These are phyloP conservation scores for Chrysosphaeria jannelii DNA, from an alignment of 2,329 filamentous ascomycete species.

Conservation along the genomic window DNA sequence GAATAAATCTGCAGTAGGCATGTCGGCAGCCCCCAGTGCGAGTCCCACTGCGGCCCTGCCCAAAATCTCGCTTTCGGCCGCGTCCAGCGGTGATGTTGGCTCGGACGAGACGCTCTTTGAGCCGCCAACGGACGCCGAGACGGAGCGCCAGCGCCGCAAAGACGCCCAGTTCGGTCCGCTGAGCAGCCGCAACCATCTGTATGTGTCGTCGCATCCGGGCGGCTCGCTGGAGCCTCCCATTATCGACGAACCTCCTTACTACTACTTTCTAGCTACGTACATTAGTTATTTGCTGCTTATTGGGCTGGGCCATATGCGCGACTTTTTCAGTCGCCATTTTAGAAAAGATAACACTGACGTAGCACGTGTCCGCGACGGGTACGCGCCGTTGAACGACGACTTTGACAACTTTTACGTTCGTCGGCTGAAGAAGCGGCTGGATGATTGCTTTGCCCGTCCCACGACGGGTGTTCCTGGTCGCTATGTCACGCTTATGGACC, in stretches of 20 bases:
- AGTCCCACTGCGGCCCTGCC: constrained; percentile 50
- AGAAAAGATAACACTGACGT: constrained; percentile 54
- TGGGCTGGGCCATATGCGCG: constrained; percentile 75
- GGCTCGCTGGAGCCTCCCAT: constrained; percentile 53
- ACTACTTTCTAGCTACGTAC: constrained; percentile 90
- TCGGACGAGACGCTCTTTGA: constrained; percentile 59
- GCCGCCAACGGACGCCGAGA: constrained; percentile 61
- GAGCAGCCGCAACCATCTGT: constrained; percentile 50
- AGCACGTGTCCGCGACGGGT: constrained; percentile 59
- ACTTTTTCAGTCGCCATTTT: constrained; percentile 95
- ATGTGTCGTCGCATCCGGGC: constrained; percentile 67
- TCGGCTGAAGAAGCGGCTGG: constrained; percentile 73
- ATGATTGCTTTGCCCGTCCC: constrained; percentile 85
- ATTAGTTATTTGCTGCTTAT: constrained; percentile 94
- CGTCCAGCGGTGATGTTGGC: constrained; percentile 40
- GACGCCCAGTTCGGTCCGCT: constrained; percentile 85
- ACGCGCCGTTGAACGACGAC: constrained; percentile 85
- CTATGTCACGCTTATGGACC: constrained; percentile 77
- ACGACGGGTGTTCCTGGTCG: constrained; percentile 82
- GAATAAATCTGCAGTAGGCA: constrained; percentile 39
- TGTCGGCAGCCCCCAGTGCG: constrained; percentile 13
- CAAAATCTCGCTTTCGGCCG: constrained; percentile 73
- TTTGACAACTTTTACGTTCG: constrained; percentile 98
- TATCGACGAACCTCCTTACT: constrained; percentile 89
- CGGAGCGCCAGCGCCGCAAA: constrained; percentile 39